Base-by-base conservation (phyloP, 2,329 filamentous ascomycete genomes). In the Penicillium brevicompactum region DNA sequence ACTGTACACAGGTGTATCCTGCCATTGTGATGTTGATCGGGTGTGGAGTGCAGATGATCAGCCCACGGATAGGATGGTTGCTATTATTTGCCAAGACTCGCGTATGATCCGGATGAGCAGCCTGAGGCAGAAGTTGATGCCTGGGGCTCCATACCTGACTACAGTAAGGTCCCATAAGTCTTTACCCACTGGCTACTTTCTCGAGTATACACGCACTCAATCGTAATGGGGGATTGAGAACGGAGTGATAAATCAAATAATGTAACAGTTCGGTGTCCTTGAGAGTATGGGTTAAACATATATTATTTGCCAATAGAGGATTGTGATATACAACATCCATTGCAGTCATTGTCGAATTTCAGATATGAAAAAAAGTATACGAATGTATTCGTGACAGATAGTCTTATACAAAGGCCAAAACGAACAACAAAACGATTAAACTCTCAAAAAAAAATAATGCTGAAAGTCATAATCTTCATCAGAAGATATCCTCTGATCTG, bases 401-500 rank as follows among this genome's bases (percentile, higher is more conserved):
- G 22, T 55, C 56, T 56, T 61, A 43, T 63, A 58, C 56, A 63
- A 45, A 45, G 18, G 34, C 38, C 41, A 45, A 51, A 53, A 43
- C 21, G 42, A 27, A 8, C 5, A 8, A 27, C 5, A 53, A 43
- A 24, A 45, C 14, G 2, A 37, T 22, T 16, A 4, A n/a, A 2
- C 34, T n/a, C 14, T n/a, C 14, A 40, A 51, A 34, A 18, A 2
- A 37, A 22, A 8, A 38, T 27, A 11, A 11, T 8, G 18, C 18
- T 18, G 18, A 42, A 48, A 37, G 34, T 37, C 9, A 6, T 22
- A 27, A 16, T 37, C 18, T 52, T 22, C n/a, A 49, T 66, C 63
- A 85, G 70, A 87, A 96, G 55, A 96, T 88, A 64, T 89, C 87
- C 76, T 96, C 91, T 71, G 72, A 92, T 68, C 22, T 85, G 82